These are phyloP conservation scores for Ascochyta pisi DNA, from an alignment of 2,329 filamentous ascomycete genomes.

Conservation along the genomic window DNA sequence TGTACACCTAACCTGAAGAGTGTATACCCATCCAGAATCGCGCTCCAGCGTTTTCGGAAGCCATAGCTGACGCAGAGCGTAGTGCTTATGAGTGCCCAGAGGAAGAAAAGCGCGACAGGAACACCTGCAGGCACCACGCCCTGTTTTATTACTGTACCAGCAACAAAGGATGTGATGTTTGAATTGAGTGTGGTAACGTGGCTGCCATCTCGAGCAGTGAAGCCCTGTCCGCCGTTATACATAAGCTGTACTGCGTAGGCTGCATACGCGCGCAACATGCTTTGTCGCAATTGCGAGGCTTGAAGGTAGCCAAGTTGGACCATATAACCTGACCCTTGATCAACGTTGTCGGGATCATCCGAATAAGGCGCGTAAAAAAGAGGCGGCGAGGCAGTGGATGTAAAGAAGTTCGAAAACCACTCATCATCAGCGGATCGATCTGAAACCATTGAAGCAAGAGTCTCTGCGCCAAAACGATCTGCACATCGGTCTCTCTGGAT, in stretches of 20 bases:
- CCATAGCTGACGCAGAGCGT: constrained; percentile 7
- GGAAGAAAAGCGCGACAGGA: constrained; percentile 3
- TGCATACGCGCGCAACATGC: constrained; percentile 5
- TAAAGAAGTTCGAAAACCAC: constrained; percentile 5
- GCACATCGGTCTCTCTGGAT: neutral
- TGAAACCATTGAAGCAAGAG: neutral
- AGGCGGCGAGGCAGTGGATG: constrained; percentile 7
- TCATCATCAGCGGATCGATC: neutral
- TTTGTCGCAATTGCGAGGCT: constrained; percentile 1
- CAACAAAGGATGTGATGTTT: constrained; percentile 5
- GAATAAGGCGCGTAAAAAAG: constrained; percentile 5
- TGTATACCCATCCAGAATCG: constrained; percentile 16
- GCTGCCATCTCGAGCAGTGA: constrained; percentile 1
- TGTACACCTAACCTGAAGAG: constrained; percentile 10
- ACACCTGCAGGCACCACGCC: constrained; percentile 4
- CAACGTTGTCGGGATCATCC: neutral
- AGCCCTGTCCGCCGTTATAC: constrained; percentile 17
- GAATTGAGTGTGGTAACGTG: neutral
- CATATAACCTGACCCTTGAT: neutral
- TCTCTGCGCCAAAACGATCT: constrained; percentile 1
- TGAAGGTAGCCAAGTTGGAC: constrained; percentile 8
- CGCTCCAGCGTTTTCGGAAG: constrained; percentile 15
- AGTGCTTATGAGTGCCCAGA: constrained; percentile 8
- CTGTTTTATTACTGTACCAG: constrained; percentile 4
- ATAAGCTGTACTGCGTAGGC: constrained; percentile 13